phyloP scores from a whole-genome alignment of 345 rosid genomes.

The Murraya koenigii region DNA sequence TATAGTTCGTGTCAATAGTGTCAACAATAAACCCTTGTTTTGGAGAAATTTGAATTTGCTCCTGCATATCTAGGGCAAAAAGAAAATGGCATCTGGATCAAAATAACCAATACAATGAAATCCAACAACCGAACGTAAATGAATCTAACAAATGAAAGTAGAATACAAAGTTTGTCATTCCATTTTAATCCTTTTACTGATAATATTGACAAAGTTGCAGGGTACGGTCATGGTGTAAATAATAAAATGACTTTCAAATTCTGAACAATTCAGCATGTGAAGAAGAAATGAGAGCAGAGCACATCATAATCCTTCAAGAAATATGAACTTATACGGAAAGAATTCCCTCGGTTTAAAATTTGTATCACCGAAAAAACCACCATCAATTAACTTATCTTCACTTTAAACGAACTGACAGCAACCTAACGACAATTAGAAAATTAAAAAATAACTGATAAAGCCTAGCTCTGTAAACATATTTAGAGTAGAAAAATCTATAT shows the following conservation, averaged over 20 bases:
- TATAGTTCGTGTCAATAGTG: constrained; percentile 42
- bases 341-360: neutral
- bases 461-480: neutral
- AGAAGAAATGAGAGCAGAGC: neutral
- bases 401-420: neutral
- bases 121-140: neutral
- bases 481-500: neutral
- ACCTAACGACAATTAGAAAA: neutral
- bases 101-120: neutral
- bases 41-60: constrained; percentile 15
- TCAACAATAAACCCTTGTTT: constrained; percentile 34
- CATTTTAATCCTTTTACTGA: neutral
- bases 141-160: neutral
- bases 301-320: neutral
- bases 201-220: neutral
- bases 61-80: constrained; percentile 27
- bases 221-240: neutral
- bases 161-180: neutral
- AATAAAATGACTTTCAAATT: neutral
- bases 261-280: neutral
- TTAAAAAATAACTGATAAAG: neutral
- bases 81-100: neutral
- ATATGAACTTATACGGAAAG: neutral
- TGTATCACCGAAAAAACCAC: too few relatives aligned
- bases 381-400: neutral